Conservation (phyloP, 140 eudicot genomes). For the Erigeron philadelphicus region DNA sequence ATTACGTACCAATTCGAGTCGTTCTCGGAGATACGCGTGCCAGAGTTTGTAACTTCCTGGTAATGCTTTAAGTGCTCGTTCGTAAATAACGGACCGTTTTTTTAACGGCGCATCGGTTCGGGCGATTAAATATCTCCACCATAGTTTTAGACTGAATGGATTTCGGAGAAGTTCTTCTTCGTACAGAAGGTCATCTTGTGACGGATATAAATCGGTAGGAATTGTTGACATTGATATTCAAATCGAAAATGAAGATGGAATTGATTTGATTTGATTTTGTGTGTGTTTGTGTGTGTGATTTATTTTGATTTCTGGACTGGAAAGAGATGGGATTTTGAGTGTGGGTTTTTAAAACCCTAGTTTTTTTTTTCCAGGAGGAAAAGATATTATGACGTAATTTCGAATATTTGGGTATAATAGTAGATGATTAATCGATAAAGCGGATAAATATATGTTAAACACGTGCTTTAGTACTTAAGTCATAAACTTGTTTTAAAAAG, state of each 20-base stretch:
- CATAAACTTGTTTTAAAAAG: too few relatives aligned
- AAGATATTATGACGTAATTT: too few relatives aligned
- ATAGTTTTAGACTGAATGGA: slow-evolving; percentile 68
- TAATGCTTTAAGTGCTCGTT: slow-evolving; percentile 80
- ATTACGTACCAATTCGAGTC: slow-evolving; percentile 72
- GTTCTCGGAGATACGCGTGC: slow-evolving; percentile 92
- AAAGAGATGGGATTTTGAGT: too few relatives aligned
- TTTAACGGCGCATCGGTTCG: slow-evolving; percentile 56
- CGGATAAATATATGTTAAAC: too few relatives aligned
- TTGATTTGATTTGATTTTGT: too few relatives aligned
- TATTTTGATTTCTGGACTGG: too few relatives aligned
- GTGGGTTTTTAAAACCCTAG: too few relatives aligned
- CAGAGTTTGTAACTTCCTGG: slow-evolving; percentile 94
- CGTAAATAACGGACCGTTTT: slow-evolving; percentile 65
- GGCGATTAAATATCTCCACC: slow-evolving; percentile 91
- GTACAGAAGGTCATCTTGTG: slow-evolving; percentile 58
- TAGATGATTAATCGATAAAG: too few relatives aligned
- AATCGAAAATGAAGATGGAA: neutral
- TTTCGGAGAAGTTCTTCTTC: slow-evolving; percentile 82
- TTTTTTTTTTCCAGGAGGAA: too few relatives aligned
- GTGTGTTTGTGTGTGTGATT: too few relatives aligned
- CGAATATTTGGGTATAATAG: too few relatives aligned
- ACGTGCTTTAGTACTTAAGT: too few relatives aligned
- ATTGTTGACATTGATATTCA: slow-evolving; percentile 46
- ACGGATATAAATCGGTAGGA: slow-evolving; percentile 57